These are phyloP conservation scores for Pulveroboletus sp. DNA, from an alignment of 768 basidiomycete species.

Conservation along the genomic window DNA sequence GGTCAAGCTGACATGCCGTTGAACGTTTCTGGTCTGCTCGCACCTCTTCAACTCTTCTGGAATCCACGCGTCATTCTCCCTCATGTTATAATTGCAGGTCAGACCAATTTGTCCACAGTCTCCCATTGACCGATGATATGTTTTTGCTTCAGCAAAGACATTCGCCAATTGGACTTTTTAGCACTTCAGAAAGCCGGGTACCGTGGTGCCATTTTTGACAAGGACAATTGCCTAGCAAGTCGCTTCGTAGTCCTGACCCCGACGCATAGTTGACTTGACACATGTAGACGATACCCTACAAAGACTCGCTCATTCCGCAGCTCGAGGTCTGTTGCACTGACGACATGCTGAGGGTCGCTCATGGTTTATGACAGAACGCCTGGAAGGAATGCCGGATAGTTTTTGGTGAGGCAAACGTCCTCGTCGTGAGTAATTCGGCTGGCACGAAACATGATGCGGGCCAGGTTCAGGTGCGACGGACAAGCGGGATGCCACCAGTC, in stretches of 20 bases:
- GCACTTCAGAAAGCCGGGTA: slow-evolving; percentile 73
- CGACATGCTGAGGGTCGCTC: background rate
- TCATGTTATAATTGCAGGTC: slow-evolving; percentile 63
- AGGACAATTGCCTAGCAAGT: slow-evolving; percentile 92
- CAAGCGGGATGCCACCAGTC: background rate
- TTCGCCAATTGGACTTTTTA: slow-evolving; percentile 76
- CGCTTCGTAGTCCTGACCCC: background rate
- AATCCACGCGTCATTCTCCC: slow-evolving; percentile 67
- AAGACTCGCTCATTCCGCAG: slow-evolving; percentile 72
- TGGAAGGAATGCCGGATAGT: slow-evolving; percentile 69
- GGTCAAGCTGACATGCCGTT: slow-evolving; percentile 50
- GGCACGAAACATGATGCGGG: slow-evolving; percentile 76
- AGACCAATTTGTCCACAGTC: slow-evolving; percentile 4
- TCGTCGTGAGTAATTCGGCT: slow-evolving; percentile 94
- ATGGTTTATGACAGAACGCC: slow-evolving; percentile 44
- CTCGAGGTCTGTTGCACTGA: slow-evolving; percentile 48
- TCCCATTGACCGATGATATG: slow-evolving; percentile 5
- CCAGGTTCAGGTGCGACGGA: slow-evolving; percentile 64
- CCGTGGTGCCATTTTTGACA: slow-evolving; percentile 90
- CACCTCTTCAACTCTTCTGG: slow-evolving; percentile 63
- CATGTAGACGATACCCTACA: slow-evolving; percentile 70
- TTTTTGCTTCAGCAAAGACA: slow-evolving; percentile 57
- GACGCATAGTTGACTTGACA: background rate
- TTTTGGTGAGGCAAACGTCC: slow-evolving; percentile 74
- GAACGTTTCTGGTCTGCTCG: slow-evolving; percentile 68